Base-by-base conservation (phyloP, 495 filamentous ascomycete species). In the Pseudotulostoma volvatum region DNA sequence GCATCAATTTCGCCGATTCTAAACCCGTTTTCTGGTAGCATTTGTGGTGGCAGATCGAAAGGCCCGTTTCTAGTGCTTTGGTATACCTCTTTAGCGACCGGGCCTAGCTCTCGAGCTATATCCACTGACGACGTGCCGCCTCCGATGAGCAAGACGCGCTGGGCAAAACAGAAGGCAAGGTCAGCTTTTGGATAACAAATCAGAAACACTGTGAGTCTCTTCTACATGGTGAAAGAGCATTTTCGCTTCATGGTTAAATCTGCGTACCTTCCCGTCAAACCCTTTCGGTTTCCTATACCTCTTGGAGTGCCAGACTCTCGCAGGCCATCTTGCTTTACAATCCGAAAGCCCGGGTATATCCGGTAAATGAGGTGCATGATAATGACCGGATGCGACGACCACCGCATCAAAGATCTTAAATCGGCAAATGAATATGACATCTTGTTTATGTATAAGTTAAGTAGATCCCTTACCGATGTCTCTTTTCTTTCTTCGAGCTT, bases 131-230 rank as follows among this genome's bases (percentile, higher is more conserved):
- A 80, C 2, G 74, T 70, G 0, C 71, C 70, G 5, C 67, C 74
- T 1, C 76, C 76, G 25, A 80, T 58, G 14, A 78, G 50, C 3
- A 80, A 60, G 2, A 78, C 46, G 34, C 68, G 77, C 59, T 76
- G 43, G 3, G 39, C 44, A 9, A 40, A 37, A 23, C 9, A n/a
- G 4, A 15, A 14, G 31, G 7, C 28, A 18, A 36, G 13, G n/a
- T n/a, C n/a, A n/a, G n/a, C n/a, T n/a, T n/a, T n/a, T n/a, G n/a
- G n/a, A n/a, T n/a, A n/a, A n/a, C n/a, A n/a, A n/a, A n/a, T n/a
- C n/a, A n/a, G n/a, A n/a, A n/a, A n/a, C n/a, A n/a, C n/a, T n/a
- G n/a, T n/a, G n/a, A n/a, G n/a, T n/a, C n/a, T n/a, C n/a, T n/a
- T n/a, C n/a, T n/a, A n/a, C n/a, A n/a, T n/a, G n/a, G n/a, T n/a